phyloP scores from a whole-genome alignment of 768 basidiomycete species.

The Trametes cubensis region DNA sequence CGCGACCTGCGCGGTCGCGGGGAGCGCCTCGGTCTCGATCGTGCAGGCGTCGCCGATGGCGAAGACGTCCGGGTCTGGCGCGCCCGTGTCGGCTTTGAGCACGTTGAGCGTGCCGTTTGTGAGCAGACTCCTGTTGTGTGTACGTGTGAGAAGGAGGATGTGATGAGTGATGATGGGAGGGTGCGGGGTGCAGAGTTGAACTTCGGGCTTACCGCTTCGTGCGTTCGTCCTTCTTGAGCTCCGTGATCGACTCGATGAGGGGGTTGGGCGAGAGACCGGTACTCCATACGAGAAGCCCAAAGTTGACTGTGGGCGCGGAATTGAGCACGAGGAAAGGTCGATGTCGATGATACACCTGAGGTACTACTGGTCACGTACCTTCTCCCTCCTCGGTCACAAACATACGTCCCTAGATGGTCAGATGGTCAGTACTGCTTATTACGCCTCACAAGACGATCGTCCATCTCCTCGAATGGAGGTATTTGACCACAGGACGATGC shows the following conservation, averaged over 20 bases:
- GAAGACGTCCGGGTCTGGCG: constrained; percentile 69
- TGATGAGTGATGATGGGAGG: neutral
- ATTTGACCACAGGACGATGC: neutral
- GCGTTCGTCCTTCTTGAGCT: constrained; percentile 62
- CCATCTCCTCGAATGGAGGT: neutral
- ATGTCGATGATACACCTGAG: neutral
- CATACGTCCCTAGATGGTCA: constrained; percentile 54
- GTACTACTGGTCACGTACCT: constrained; percentile 53
- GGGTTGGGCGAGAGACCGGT: constrained; percentile 87
- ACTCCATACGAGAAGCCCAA: constrained; percentile 86
- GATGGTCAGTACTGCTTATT: neutral
- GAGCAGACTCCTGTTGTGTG: constrained; percentile 37
- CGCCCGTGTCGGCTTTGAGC: constrained; percentile 50
- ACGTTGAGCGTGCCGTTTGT: constrained; percentile 66
- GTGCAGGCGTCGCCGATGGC: constrained; percentile 80
- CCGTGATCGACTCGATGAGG: constrained; percentile 61
- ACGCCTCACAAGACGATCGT: neutral
- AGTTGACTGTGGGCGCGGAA: constrained; percentile 56
- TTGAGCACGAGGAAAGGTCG: neutral
- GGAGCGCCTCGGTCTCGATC: constrained; percentile 59
- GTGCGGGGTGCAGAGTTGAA: neutral
- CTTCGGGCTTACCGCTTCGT: constrained; percentile 53
- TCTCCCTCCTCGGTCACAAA: constrained; percentile 72
- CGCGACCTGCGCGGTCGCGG: constrained; percentile 89
- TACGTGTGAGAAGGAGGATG: neutral